Percentiles rank a stretch among this genome's conserved stretches.
Evolutionary conservation across 2,329 filamentous ascomycete genomes (phyloP).

Genomic region (Penicillium decumbens): DNA sequence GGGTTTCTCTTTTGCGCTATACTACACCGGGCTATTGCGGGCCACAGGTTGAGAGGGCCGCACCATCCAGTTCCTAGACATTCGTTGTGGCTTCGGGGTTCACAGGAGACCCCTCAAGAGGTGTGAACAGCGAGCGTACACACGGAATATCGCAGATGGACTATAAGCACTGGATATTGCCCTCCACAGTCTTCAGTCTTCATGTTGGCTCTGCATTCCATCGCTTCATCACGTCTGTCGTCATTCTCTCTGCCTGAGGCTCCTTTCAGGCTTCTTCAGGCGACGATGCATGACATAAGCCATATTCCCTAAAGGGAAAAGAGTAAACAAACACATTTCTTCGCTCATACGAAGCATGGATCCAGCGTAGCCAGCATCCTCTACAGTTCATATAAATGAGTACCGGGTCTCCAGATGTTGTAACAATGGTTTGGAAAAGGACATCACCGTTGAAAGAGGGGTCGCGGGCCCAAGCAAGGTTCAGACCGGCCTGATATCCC

Average conservation of each 20-base stretch:
- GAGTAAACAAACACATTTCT: slow-evolving; percentile 30
- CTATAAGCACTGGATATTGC: not conserved
- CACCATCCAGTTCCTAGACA: not conserved
- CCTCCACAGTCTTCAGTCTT: not conserved
- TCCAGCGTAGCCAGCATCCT: not conserved
- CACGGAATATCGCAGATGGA: not conserved
- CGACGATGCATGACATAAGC: slow-evolving; percentile 4
- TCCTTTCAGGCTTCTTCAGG: not conserved
- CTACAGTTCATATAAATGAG: not conserved
- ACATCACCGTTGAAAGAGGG: not conserved
- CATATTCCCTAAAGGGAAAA: slow-evolving; percentile 23
- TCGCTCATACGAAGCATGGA: not conserved
- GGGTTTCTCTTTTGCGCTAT: slow-evolving; percentile 1
- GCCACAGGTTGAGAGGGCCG: not conserved
- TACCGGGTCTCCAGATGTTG: not conserved
- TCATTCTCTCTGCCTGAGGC: slow-evolving; percentile 11
- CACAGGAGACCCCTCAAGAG: not conserved
- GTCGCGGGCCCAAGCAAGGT: not conserved
- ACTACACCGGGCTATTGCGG: slow-evolving; percentile 1
- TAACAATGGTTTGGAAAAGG: not conserved
- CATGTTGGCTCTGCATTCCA: not conserved
- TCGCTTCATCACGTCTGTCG: not conserved
- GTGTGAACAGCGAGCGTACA: not conserved
- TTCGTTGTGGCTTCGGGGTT: not conserved
- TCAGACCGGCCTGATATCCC: slow-evolving; percentile 7